These are phyloP conservation scores for Gossypium mustelinum DNA, from an alignment of 345 rosid species.

Conservation along the genomic window DNA sequence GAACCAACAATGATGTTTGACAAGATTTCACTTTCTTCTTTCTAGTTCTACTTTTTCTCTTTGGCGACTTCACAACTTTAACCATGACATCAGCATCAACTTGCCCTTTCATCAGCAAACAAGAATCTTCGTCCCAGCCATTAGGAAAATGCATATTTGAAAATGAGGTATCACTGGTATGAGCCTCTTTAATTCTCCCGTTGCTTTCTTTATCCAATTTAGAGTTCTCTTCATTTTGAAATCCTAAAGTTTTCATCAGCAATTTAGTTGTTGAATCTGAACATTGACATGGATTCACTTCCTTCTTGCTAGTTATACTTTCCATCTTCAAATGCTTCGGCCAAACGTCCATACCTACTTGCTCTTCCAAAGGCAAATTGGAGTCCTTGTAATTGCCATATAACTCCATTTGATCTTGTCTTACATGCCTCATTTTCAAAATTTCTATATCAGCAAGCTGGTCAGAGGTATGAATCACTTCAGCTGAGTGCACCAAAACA, in stretches of 20 bases:
- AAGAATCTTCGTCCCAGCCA: background rate
- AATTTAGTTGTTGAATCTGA: background rate
- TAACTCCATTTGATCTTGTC: constrained; percentile 56
- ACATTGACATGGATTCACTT: background rate
- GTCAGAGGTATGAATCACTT: constrained; percentile 24
- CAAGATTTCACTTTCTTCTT: background rate
- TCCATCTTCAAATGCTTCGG: background rate
- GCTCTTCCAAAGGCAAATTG: background rate
- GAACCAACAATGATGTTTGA: background rate
- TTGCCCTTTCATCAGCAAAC: background rate
- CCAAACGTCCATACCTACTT: constrained; percentile 5
- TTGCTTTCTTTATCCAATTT: background rate
- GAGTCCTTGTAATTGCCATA: constrained; percentile 9
- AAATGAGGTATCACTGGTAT: background rate
- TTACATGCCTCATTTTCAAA: constrained; percentile 39
- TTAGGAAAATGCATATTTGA: background rate
- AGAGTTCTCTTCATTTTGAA: background rate
- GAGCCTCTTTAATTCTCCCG: background rate
- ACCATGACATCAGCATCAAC: background rate
- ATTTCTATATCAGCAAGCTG: constrained; percentile 17
- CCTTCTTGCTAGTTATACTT: background rate
- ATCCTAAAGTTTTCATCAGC: background rate
- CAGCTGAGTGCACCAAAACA: constrained; percentile 59
- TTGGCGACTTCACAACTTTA: background rate
- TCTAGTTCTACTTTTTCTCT: background rate